phyloP scores from a whole-genome alignment of 2,329 filamentous ascomycete species.

The Colletotrichum sansevieriae region DNA sequence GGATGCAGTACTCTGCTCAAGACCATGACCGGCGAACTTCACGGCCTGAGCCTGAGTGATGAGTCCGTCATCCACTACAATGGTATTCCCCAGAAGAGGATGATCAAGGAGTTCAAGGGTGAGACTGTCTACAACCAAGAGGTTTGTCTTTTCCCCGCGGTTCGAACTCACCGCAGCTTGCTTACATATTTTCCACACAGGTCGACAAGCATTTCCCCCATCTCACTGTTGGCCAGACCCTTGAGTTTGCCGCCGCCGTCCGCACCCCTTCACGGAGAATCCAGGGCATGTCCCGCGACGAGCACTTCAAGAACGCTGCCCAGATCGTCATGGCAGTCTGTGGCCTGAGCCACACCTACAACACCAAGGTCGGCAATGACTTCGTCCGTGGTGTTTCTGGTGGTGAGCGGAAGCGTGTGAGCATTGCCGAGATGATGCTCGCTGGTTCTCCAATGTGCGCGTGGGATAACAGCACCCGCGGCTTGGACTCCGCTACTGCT shows the following conservation, averaged over 20 bases:
- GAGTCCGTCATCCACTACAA: conserved; percentile 71
- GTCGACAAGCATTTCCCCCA: conserved; percentile 82
- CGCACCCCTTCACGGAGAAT: conserved; percentile 76
- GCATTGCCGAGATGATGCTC: conserved; percentile 82
- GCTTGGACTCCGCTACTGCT: conserved; percentile 80
- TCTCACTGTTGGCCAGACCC: conserved; percentile 80
- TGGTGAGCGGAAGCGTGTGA: conserved; percentile 83
- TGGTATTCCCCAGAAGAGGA: conserved; percentile 66
- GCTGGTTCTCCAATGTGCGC: conserved; percentile 66
- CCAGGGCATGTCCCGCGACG: conserved; percentile 70
- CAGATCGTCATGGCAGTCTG: conserved; percentile 79
- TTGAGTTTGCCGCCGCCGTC: conserved; percentile 78
- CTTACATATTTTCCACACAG: conserved; percentile 47
- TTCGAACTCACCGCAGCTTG: not conserved
- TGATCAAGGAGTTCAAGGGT: conserved; percentile 72
- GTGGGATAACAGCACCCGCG: conserved; percentile 82
- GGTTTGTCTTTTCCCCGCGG: conserved; percentile 47
- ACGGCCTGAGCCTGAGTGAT: conserved; percentile 67
- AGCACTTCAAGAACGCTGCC: conserved; percentile 73
- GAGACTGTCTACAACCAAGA: conserved; percentile 83
- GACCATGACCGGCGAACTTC: conserved; percentile 69
- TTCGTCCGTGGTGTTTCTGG: conserved; percentile 79
- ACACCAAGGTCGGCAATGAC: conserved; percentile 82
- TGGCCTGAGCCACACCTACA: conserved; percentile 77
- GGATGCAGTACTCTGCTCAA: conserved; percentile 76